Base-by-base conservation (phyloP, 768 basidiomycete genomes). In the Auriscalpium vulgare region DNA sequence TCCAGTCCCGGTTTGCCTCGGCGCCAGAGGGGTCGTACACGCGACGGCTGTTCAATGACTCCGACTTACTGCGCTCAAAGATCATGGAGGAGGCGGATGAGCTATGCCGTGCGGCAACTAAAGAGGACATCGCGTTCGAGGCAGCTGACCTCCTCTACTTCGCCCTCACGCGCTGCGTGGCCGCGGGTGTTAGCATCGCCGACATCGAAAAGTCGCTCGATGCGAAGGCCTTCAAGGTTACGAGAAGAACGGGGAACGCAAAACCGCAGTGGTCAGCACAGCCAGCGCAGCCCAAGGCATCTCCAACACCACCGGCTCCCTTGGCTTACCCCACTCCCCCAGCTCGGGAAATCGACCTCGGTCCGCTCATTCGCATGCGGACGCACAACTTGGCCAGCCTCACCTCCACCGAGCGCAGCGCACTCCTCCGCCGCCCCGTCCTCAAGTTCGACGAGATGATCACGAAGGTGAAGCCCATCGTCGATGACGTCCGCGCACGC, bases 81-180 rank as follows among this genome's bases (percentile, higher is more conserved):
- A 93, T 99, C 61, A 91, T 89, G 85, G 97, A 99, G 71, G 97
- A 99, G 69, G 97, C 97, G 0, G 91, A 95, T 63, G 97, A 99
- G 69, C 79, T 99, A n/a, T 95, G 93, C 67, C 77, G 78, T 16
- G 91, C 91, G 21, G 75, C 82, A 62, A 81, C 82, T 1, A 81
- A 81, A 65, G 84, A 88, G 49, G 91, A 97, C 35, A 75, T 97
- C 14, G 89, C 94, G 1, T 95, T 95, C 59, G 97, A 99, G 71
- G 91, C 94, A 8, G 95, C 95, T 1, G 97, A 99, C 72, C 75
- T 99, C 21, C 65, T 95, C 44, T 99, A 98, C 74, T 99, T 99
- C 67, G 82, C 88, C 1, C 71, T 99, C 63, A 82, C 89, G 19
- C 85, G 87, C 61, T 97, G 95, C 66, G 76, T 91, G 19, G 80